Percentiles rank a stretch among this genome's conserved stretches.
Conservation (phyloP, 2,329 filamentous ascomycete genomes). For the Tolypocladium sp. region DNA sequence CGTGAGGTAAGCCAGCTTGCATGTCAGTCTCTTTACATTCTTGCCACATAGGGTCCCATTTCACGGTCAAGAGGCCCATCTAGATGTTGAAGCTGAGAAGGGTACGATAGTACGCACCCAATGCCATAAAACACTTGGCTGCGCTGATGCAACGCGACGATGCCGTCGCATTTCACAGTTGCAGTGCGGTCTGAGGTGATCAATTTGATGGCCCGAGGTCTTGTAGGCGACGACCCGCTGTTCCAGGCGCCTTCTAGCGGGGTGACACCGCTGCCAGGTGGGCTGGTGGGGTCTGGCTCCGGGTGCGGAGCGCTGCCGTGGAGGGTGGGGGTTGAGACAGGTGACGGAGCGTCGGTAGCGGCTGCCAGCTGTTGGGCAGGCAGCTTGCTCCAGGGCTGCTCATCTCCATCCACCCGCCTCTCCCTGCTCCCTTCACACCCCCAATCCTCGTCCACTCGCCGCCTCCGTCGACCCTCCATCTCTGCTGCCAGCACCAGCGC, state of each 20-base stretch:
- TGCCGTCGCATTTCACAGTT: neutral
- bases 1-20: too few species aligned
- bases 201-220: neutral
- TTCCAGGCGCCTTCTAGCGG: neutral
- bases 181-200: neutral
- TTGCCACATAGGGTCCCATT: too few species aligned
- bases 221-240: neutral
- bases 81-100: too few species aligned
- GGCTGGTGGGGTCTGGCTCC: neutral
- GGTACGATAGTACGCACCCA: neutral
- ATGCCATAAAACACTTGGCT: neutral
- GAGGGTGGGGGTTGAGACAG: neutral
- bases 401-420: neutral
- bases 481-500: neutral
- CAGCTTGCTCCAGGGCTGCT: neutral
- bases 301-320: neutral
- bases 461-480: neutral
- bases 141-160: neutral
- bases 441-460: neutral
- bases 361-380: neutral
- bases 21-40: too few species aligned
- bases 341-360: conserved; percentile 3
- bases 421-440: neutral
- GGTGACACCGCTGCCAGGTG: neutral
- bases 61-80: too few species aligned